Evolutionary conservation across 805 yeast genomes (phyloP).

Genomic region (Pichia sporocuriosa): DNA sequence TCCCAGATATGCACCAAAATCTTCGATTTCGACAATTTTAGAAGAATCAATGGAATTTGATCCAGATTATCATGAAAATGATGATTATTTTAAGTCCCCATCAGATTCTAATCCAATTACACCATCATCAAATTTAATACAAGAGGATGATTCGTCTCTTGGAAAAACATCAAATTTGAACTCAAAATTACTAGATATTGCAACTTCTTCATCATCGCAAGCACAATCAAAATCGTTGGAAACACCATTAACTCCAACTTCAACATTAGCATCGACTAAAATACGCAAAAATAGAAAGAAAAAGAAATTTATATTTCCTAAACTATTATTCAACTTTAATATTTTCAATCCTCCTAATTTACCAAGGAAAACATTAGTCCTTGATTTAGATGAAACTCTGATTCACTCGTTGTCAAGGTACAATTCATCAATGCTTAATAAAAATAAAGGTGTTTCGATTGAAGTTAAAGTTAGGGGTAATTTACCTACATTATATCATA

Average conservation of each 20-base stretch:
- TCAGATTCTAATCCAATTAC: conserved; percentile 16
- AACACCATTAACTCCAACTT: background rate
- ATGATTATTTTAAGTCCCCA: conserved; percentile 32
- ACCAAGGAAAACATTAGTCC: conserved; percentile 56
- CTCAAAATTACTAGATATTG: conserved; percentile 1
- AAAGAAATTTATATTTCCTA: conserved; percentile 29
- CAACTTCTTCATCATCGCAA: conserved; percentile 1
- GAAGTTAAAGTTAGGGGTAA: conserved; percentile 64
- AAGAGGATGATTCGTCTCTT: too few relatives aligned
- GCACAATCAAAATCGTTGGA: background rate
- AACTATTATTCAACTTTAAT: conserved; percentile 29
- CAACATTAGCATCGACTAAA: background rate
- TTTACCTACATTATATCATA: conserved; percentile 78
- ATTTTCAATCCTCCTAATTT: conserved; percentile 27
- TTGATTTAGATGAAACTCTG: conserved; percentile 91
- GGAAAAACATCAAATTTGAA: background rate
- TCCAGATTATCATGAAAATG: conserved; percentile 19
- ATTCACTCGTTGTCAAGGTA: conserved; percentile 83
- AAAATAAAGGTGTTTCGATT: conserved; percentile 58
- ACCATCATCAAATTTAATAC: background rate
- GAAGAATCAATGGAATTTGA: conserved; percentile 33
- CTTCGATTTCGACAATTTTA: conserved; percentile 24
- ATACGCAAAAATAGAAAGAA: conserved; percentile 15
- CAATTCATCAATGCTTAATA: conserved; percentile 36
- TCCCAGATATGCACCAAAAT: conserved; percentile 1